Evolutionary conservation across 2,329 filamentous ascomycete genomes (phyloP).

Genomic region (Herpotrichia juniperi): DNA sequence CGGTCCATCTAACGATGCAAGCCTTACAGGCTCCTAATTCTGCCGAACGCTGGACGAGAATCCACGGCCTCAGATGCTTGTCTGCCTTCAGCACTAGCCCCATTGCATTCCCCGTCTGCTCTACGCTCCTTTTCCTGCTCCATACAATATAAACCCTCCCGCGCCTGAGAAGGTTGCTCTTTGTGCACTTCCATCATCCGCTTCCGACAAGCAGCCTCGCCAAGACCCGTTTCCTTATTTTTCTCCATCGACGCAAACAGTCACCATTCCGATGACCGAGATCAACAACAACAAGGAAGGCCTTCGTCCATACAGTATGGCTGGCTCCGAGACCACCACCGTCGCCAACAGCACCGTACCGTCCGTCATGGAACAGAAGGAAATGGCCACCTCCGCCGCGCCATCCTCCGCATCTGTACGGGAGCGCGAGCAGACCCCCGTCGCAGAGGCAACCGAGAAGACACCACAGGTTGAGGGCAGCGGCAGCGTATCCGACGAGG

Average conservation of each 20-base stretch:
- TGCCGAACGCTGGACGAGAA: not conserved
- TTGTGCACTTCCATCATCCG: not conserved
- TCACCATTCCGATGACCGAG: constrained; percentile 24
- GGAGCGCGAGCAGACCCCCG: constrained; percentile 19
- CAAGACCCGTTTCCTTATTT: not conserved
- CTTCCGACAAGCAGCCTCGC: constrained; percentile 1
- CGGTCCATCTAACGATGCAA: not conserved
- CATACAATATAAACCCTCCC: not conserved
- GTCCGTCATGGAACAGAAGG: constrained; percentile 34
- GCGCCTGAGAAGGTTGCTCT: not conserved
- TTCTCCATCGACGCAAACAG: not conserved
- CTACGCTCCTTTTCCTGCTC: not conserved
- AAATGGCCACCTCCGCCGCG: constrained; percentile 26
- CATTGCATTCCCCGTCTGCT: not conserved
- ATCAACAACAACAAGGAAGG: constrained; percentile 23
- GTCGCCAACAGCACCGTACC: constrained; percentile 32
- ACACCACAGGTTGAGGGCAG: constrained; percentile 17
- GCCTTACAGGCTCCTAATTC: not conserved
- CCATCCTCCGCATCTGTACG: constrained; percentile 26
- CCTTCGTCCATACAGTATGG: constrained; percentile 35
- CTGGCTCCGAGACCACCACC: constrained; percentile 42
- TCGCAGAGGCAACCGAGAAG: constrained; percentile 16
- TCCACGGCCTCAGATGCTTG: not conserved
- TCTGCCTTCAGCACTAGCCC: not conserved
- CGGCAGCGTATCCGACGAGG: constrained; percentile 25